Evolutionary conservation across 78 protist genomes (phyloP), one percentile per base, ranked within the genome.

Genomic region (Dictyostelium purpureum): DNA sequence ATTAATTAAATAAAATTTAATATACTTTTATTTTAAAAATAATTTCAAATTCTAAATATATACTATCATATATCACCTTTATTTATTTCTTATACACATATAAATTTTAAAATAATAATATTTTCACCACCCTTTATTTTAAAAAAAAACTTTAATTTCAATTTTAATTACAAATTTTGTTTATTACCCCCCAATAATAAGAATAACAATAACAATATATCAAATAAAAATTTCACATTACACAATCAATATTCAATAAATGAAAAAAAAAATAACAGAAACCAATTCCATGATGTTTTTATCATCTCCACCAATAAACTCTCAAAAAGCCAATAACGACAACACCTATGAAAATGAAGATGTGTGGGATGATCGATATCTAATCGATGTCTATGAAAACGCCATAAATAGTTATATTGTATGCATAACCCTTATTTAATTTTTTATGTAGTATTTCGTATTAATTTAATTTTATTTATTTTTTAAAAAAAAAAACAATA

Each of bases 341-440:
- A 73, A 38, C 37, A 45, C 42, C 11, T 16, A 66, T 37, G 54
- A 12, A 19, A 65, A 38, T n/a, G 76, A 69, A 24, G 76, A 81
- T 43, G 78, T 69, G 4, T 70, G 79, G 90, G 90, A 83, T 70
- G 90, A 83, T 43, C 57, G 49, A n/a, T 49, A 42, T 26, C 35
- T 83, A 26, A 83, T 83, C 2, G 56, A 52, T 54, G 74, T 77
- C n/a, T 83, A 83, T 56, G 80, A 83, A 10, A 33, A 67, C 12
- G 77, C 90, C 6, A 83, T 83, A 6, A 52, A 83, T 24, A 33
- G 40, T 12, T 83, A 83, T 71, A 70, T 83, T 21, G 80, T 81
- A 81, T 19, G 87, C n/a, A n/a, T 61, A 59, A 24, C 10, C 45
- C 5, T n/a, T 21, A 26, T 43, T 42, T 19, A 40, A n/a, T 10